Evolutionary conservation across 2,329 filamentous ascomycete genomes (phyloP), one percentile per base, ranked within the genome.

Genomic region (Decorospora gaudefroyi): DNA sequence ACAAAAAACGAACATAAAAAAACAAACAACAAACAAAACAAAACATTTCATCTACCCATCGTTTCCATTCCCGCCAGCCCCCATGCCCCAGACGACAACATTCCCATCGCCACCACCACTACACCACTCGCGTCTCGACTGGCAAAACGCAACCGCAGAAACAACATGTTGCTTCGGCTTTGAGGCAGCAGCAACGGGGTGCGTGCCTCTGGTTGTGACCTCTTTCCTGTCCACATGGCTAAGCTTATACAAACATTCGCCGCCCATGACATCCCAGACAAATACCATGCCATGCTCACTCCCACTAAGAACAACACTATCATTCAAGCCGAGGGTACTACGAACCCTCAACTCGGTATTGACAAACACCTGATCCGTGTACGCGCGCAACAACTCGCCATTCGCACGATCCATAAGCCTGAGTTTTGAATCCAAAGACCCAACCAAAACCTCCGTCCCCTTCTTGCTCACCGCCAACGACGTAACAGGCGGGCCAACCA

Each of bases 221-320:
- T 63, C 64, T n/a, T 56, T 61, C 57, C 63, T 61, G 31, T 64
- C 57, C 3, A 63, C 65, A 46, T 78, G 76, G 23, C 67, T 71
- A 4, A 96, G 71, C 53, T 76, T 82, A 21, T 86, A 82, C 45
- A 82, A 76, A 36, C 87, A 66, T 41, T 84, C 80, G 1, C 89
- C 91, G 4, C 80, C 86, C 41, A 96, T 68, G 13, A 95, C 74
- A 72, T 96, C 90, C 92, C 92, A 97, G 1, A 83, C 88, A 74
- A 85, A 85, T 6, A 90, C 71, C 60, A 77, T 77, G 2, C 87
- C 87, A 49, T 86, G 76, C 70, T 96, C 91, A 61, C 90, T 90
- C 6, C 92, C 92, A 36, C 83, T 87, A 3, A 96, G 62, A 1
- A 93, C 88, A 34, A 86, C 85, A 47, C 82, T 84, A 70, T 96